These are phyloP conservation scores for Sporothrix globosa DNA, from an alignment of 2,329 filamentous ascomycete genomes.

Conservation along the genomic window DNA sequence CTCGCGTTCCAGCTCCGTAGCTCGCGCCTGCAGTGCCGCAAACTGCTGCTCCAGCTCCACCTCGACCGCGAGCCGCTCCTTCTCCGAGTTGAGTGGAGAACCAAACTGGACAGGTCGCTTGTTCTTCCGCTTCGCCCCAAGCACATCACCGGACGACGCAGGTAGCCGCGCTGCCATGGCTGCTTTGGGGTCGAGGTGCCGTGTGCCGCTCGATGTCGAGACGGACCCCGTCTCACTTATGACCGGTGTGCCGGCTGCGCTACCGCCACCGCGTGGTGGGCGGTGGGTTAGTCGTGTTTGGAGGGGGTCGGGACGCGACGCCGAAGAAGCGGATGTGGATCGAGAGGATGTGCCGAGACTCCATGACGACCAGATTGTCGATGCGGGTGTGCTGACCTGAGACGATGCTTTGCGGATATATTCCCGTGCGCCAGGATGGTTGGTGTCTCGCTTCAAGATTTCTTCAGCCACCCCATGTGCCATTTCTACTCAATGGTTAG, in stretches of 20 bases:
- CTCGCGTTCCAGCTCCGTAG: constrained; percentile 32
- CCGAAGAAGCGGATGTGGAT: constrained; percentile 27
- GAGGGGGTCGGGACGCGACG: background rate
- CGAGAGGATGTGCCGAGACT: constrained; percentile 48
- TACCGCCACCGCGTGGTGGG: background rate
- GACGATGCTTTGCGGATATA: constrained; percentile 28
- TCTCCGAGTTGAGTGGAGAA: background rate
- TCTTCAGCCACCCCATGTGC: constrained; percentile 32
- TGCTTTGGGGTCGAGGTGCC: constrained; percentile 20
- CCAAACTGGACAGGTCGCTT: constrained; percentile 24
- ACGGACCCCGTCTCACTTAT: constrained; percentile 21
- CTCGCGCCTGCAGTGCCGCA: constrained; percentile 18
- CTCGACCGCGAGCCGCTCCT: constrained; percentile 23
- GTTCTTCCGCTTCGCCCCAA: background rate
- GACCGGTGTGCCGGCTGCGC: background rate
- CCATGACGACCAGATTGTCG: constrained; percentile 37
- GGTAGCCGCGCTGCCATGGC: constrained; percentile 25
- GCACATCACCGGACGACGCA: background rate
- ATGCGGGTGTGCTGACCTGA: constrained; percentile 17
- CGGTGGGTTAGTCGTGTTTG: background rate
- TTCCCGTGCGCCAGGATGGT: constrained; percentile 21
- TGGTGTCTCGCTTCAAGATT: constrained; percentile 32
- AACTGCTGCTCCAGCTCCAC: constrained; percentile 14
- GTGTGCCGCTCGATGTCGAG: background rate
- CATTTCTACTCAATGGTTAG: constrained; percentile 25